Conservation (phyloP, 2,329 filamentous ascomycete species). For the Pseudogymnoascus destructans region DNA sequence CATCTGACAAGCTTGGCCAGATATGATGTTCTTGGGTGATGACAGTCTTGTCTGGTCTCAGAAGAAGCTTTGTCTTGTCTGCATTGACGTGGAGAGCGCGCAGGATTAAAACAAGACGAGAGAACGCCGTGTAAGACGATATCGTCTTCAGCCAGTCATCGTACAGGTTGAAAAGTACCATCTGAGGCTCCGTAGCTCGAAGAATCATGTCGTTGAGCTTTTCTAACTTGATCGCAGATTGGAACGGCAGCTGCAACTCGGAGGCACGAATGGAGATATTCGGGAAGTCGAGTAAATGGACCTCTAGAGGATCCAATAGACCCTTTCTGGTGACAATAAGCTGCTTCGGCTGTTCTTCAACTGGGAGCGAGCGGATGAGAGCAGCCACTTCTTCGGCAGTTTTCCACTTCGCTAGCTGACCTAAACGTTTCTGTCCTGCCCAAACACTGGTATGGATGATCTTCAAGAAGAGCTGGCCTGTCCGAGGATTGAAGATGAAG, state of each 20-base stretch:
- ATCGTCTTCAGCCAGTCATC: constrained; percentile 99
- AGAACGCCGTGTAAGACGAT: constrained; percentile 97
- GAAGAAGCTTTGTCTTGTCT: constrained; percentile 92
- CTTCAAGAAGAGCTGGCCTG: constrained; percentile 94
- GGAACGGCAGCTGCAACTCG: constrained; percentile 93
- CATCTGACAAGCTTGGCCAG: constrained; percentile 86
- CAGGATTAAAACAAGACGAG: constrained; percentile 81
- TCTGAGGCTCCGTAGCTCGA: constrained; percentile 95
- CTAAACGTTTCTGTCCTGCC: constrained; percentile 97
- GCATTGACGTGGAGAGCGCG: constrained; percentile 94
- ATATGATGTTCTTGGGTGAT: constrained; percentile 99
- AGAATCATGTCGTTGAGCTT: constrained; percentile 99
- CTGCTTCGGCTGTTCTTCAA: constrained; percentile 98
- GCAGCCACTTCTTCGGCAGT: constrained; percentile 99
- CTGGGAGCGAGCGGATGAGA: constrained; percentile 83
- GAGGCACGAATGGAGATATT: constrained; percentile 98
- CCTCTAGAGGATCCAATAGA: constrained; percentile 89
- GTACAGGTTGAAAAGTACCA: constrained; percentile 98
- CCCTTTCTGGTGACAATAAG: constrained; percentile 97
- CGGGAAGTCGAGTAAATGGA: constrained; percentile 94
- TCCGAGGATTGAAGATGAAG: constrained; percentile 99
- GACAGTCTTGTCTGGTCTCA: constrained; percentile 93
- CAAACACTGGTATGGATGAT: constrained; percentile 99
- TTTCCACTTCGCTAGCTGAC: constrained; percentile 98
- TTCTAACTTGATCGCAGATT: constrained; percentile 99